Base-by-base conservation (phyloP, 495 filamentous ascomycete species). In the Talaromyces wortmannii region DNA sequence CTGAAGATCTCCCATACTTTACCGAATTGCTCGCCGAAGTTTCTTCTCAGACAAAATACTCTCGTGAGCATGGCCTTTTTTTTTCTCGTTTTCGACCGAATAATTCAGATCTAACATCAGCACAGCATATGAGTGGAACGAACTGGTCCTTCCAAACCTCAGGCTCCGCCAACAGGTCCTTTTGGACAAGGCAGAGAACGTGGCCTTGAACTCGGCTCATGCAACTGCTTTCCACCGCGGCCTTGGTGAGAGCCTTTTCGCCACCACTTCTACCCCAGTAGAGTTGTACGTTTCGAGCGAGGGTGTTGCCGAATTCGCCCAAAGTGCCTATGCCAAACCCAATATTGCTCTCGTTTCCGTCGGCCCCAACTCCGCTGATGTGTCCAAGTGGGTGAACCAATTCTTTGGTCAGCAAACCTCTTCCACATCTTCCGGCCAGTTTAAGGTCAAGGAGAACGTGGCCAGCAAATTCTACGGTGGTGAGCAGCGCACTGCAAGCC, bases 1-100 rank as follows among this genome's bases (percentile, higher is more conserved):
- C 91, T 67, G 85, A 92, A 65, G 91, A 99, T 61, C 84, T 99
- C 57, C 92, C 94, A 59, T 99, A 97, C 83, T 99, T 96, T 74
- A 83, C 90, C 67, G 94, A 99, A 79, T 78, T 97, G 59, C 82
- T 99, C 61, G 91, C 85, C 53, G 94, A 99, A 76, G 88, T 97
- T 67, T 78, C 94, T 58, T 83, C 86, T 53, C 77, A 88, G 71
- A 92, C 95, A 53, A 91, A 88, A 70, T 99, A 87, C 66, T 81
- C 81, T 55, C 79, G 90, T 95, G 78, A 78, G 84, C 23, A 23
- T 23, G 23, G 23, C 23, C 23, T 23, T 23, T 23, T 23, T 23
- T 23, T 71, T 55, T 17, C 16, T 31, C 42, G 3, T 44, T 67
- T 45, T 44, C 52, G 44, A 31, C 5, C 46, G 45, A 16, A 49